Evolutionary conservation across 2,329 filamentous ascomycete species (phyloP), one percentile per base, ranked within the genome.

Genomic region (Elsinoe necatrix): DNA sequence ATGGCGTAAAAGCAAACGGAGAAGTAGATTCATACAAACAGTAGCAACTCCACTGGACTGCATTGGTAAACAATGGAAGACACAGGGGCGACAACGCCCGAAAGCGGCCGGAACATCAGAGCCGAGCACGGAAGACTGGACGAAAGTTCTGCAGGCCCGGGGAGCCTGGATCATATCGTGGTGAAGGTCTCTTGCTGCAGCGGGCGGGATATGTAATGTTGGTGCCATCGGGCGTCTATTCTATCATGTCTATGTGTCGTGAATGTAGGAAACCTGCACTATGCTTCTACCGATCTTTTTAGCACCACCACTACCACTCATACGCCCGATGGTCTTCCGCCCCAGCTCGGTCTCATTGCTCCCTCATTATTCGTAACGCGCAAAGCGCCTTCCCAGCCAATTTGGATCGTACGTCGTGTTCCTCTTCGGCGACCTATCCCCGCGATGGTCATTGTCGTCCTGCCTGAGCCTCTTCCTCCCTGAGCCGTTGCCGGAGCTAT

Each of bases 201-300:
- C 27, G 27, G 34, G 12, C 3, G 12, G 34, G 4, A n/a, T 37
- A 14, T 37, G 5, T n/a, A 37, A 4, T 29, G 4, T 45, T 45
- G 8, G 21, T 45, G 41, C 41, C 41, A 45, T 25, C 14, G 41
- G 41, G 41, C 41, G 41, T 45, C 41, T 45, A 45, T 45, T 45
- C 41, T 45, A 25, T 45, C 27, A 12, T 23, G 20, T 45, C 41
- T 45, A 45, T 23, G 2, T 12, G 9, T 45, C 41, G n/a, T 20
- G 7, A 7, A 42, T 42, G 16, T 29, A 21, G 3, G 7, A 21
- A 20, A n/a, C 20, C 8, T 3, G 4, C 39, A 18, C 18, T 3
- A n/a, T 9, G 6, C 11, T 7, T 39, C 35, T 5, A 14, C 6
- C 11, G 16, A 4, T 18, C 35, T 18, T 5, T n/a, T 39, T n/a